Evolutionary conservation across 179 eudicot genomes (phyloP).

Genomic region (Nepenthes alata): DNA sequence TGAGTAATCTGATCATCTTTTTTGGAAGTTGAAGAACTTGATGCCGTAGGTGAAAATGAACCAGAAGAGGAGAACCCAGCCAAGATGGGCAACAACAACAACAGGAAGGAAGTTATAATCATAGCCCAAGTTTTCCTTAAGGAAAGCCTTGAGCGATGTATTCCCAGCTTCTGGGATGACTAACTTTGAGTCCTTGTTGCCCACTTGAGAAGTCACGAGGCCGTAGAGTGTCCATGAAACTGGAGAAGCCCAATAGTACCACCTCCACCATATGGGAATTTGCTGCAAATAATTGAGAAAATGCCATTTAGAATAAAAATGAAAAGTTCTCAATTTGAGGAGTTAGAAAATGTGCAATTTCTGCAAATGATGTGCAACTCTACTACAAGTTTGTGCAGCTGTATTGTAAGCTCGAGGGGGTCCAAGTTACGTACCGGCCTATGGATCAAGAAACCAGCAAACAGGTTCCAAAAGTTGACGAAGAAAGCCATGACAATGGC

Average conservation of each 20-base stretch:
- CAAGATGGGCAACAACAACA: slow-evolving; percentile 51
- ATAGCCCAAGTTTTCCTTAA: slow-evolving; percentile 35
- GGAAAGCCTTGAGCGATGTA: slow-evolving; percentile 28
- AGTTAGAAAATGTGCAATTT: not conserved
- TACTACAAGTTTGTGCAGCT: too few relatives aligned
- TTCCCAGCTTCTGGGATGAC: slow-evolving; percentile 32
- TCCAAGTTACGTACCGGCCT: slow-evolving; percentile 36
- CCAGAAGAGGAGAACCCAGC: slow-evolving; percentile 48
- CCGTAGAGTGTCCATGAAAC: slow-evolving; percentile 81
- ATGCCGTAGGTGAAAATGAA: slow-evolving; percentile 59
- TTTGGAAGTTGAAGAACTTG: slow-evolving; percentile 70
- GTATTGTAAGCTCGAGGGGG: not conserved
- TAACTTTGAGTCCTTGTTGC: slow-evolving; percentile 29
- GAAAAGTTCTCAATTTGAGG: not conserved
- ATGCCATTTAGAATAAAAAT: not conserved
- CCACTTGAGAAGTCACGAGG: slow-evolving; percentile 59
- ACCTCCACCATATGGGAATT: slow-evolving; percentile 95
- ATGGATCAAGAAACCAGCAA: slow-evolving; percentile 67
- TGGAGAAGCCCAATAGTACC: slow-evolving; percentile 90
- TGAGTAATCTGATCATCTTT: slow-evolving; percentile 21
- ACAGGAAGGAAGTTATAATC: slow-evolving; percentile 49
- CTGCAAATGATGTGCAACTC: too few relatives aligned
- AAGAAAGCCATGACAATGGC: slow-evolving; percentile 73
- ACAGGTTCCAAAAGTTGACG: slow-evolving; percentile 74
- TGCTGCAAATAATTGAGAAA: slow-evolving; percentile 26